Base-by-base conservation (phyloP, 768 basidiomycete genomes). In the Collybia nuda region DNA sequence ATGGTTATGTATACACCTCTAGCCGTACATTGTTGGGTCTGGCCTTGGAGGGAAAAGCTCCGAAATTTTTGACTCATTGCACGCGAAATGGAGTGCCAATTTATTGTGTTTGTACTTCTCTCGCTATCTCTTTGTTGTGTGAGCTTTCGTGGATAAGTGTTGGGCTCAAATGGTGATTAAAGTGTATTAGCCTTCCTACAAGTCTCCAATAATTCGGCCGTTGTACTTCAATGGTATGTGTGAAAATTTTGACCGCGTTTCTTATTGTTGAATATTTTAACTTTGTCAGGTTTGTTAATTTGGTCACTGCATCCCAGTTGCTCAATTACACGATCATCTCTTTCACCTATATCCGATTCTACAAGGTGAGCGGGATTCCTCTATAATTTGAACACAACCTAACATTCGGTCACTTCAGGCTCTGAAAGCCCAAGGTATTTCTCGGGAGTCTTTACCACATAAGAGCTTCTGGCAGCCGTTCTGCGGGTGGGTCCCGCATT, bases 1-100 rank as follows among this genome's bases (percentile, higher is more conserved):
- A 88, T 53, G 82, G 82, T 26, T 85, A 80, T 67, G 69, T 85
- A 6, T 88, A 80, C 66, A 80, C 80, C 54, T 75, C 81, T 1
- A 79, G 77, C 24, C 70, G 81, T 11, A 79, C 78, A 2, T 58
- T 81, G 12, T 74, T 72, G 38, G 80, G 80, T 0, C 64, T 86
- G 21, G 83, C 84, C 17, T 70, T 86, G 35, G 79, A 82, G 55
- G 78, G 81, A 7, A 84, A 83, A 61, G 76, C 77, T 14, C 85
- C 85, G 0, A 67, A 57, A 28, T 59, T 80, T 50, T 72, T 88
- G 58, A 71, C 72, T 29, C 71, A 68, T 28, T 81, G 84, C 58
- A 82, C 78, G 41, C 65, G 67, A 40, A 68, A 65, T 51, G 85
- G 85, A 21, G 80, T 84, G 9, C 85, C 85, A 0, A 64, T 84